Base-by-base conservation (phyloP, 306 rosid species). In the Elaeagnus macrophylla region DNA sequence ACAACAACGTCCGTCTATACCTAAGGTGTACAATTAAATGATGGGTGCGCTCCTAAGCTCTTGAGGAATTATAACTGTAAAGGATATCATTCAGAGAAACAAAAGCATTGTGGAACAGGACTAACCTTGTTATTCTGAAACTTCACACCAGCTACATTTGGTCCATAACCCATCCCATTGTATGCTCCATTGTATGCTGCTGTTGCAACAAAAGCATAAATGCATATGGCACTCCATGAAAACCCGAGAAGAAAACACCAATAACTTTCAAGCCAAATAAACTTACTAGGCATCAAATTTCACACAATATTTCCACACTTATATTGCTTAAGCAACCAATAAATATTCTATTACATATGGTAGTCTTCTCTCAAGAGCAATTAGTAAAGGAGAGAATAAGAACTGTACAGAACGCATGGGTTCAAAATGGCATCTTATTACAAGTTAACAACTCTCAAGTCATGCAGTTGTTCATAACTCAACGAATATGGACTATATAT, bases 41-140 rank as follows among this genome's bases (percentile, higher is more conserved):
- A 51, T 4, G 55, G 14, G 52, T 4, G 55, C 14, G 25, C 44
- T 37, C 3, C 48, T 19, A 4, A 13, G 19, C 19, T 39, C 50
- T 16, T 51, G 37, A n/a, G 43, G 12, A n/a, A 51, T 14, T 44
- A 39, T 37, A 53, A 66, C 64, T 50, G 48, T 47, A 17, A 64
- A 56, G 16, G 63, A 54, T 54, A 72, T 63, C 56, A 70, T 65
- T 36, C 57, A 39, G 55, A 56, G 64, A 64, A 19, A 45, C 48
- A 17, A 50, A 65, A 51, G 32, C 51, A 40, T 56, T 43, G 57
- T 52, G 77, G 67, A 49, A 35, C 25, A 57, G 62, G 52, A 62
- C 58, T 58, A 80, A 91, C 99, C 99, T 93, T 93, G 73, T 65
- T 72, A 56, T 80, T 81, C 77, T 60, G 94, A 60, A 80, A 75